These are phyloP conservation scores for Ajuga reptans DNA, from an alignment of 305 asterid genomes.

Conservation along the genomic window DNA sequence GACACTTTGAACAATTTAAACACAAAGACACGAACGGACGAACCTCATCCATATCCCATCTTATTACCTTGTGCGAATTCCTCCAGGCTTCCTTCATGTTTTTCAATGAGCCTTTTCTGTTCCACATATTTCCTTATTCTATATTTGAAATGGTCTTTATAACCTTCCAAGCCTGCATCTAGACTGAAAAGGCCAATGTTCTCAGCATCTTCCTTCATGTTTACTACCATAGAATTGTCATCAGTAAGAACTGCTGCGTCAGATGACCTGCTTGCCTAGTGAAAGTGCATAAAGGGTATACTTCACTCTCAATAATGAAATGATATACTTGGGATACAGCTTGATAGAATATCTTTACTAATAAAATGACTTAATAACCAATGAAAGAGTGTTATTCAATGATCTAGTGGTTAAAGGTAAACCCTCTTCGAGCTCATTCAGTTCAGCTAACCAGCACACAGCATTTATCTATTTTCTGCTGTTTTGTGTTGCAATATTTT, in stretches of 20 bases:
- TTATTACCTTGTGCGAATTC: slow-evolving; percentile 77
- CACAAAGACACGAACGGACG: slow-evolving; percentile 1
- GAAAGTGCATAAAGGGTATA: slow-evolving; percentile 13
- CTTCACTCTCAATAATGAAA: slow-evolving; percentile 14
- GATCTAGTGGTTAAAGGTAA: neutral
- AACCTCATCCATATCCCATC: slow-evolving; percentile 15
- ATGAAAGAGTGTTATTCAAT: neutral
- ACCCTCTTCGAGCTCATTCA: neutral
- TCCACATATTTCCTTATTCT: slow-evolving; percentile 57
- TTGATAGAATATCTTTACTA: neutral
- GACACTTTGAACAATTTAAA: slow-evolving; percentile 6
- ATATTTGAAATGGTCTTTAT: slow-evolving; percentile 63
- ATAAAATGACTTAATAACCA: neutral
- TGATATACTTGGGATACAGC: neutral
- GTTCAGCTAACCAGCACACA: slow-evolving; percentile 4
- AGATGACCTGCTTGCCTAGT: slow-evolving; percentile 42
- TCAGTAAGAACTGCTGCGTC: slow-evolving; percentile 42
- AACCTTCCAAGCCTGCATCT: slow-evolving; percentile 60
- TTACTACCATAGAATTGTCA: slow-evolving; percentile 29
- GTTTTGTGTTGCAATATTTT: neutral
- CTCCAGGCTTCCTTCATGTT: slow-evolving; percentile 68
- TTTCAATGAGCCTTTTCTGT: slow-evolving; percentile 60
- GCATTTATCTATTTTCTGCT: neutral
- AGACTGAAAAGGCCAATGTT: slow-evolving; percentile 42
- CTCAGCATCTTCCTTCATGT: slow-evolving; percentile 44